Conservation (phyloP, 768 basidiomycete genomes). For the Pisolithus marmoratus region DNA sequence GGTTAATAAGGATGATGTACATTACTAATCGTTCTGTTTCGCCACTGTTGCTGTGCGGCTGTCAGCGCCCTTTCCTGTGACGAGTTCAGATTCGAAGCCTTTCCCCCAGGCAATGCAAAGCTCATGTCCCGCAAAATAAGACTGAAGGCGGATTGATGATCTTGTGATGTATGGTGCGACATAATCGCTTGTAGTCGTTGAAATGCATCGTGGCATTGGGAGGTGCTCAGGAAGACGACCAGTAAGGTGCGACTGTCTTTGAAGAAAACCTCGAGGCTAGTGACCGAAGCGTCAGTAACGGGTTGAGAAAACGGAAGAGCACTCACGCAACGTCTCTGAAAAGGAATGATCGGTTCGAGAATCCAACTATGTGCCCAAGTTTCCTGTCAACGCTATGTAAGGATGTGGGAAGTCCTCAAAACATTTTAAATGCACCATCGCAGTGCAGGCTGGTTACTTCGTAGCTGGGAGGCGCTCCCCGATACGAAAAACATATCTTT, state of each 20-base stretch:
- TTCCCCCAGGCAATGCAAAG: conserved; percentile 17
- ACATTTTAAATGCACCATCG: conserved; percentile 54
- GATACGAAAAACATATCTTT: conserved; percentile 77
- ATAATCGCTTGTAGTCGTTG: conserved; percentile 47
- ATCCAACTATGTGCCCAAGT: conserved; percentile 71
- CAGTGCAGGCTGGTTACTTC: conserved; percentile 74
- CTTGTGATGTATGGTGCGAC: conserved; percentile 33
- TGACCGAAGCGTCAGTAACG: neutral
- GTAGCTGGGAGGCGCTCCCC: conserved; percentile 75
- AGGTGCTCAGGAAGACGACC: conserved; percentile 71
- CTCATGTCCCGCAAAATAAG: conserved; percentile 39
- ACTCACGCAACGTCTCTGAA: conserved; percentile 90
- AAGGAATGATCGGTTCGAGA: conserved; percentile 77
- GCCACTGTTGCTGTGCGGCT: conserved; percentile 79
- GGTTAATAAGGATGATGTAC: conserved; percentile 36
- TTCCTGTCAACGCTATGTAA: conserved; percentile 42
- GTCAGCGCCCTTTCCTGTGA: conserved; percentile 42
- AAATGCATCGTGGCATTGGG: conserved; percentile 55
- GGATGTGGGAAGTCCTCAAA: neutral
- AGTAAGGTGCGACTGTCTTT: conserved; percentile 86
- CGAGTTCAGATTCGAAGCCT: neutral
- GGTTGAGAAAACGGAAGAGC: neutral
- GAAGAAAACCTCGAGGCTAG: conserved; percentile 87
- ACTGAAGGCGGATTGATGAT: conserved; percentile 38
- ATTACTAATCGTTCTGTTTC: conserved; percentile 86